phyloP scores from a whole-genome alignment of 192 early-diverging fungal genomes.

The Umbelopsis sp. region DNA sequence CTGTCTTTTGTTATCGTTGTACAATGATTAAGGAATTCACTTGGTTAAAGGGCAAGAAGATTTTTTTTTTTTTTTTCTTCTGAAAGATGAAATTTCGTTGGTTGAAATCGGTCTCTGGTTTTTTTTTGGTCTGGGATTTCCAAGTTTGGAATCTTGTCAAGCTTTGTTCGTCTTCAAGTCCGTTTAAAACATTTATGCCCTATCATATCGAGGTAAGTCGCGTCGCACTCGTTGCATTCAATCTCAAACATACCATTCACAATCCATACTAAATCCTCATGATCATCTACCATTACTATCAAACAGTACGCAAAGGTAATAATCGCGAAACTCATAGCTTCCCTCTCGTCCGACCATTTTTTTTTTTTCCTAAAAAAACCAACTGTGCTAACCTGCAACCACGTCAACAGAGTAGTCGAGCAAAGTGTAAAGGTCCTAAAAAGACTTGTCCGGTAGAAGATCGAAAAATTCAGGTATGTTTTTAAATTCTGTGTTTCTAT shows the following conservation, averaged over 20 bases:
- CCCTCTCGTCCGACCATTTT: not conserved
- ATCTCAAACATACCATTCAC: too few relatives aligned
- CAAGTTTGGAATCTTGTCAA: not conserved
- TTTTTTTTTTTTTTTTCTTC: not conserved
- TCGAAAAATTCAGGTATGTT: slow-evolving; percentile 10
- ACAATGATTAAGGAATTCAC: not conserved
- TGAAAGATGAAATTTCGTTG: not conserved
- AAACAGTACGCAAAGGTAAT: slow-evolving; percentile 3
- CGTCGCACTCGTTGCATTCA: not conserved
- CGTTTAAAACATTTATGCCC: not conserved
- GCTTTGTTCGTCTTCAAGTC: not conserved
- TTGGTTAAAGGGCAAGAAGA: not conserved
- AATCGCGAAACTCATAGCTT: not conserved
- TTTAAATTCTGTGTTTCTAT: not conserved
- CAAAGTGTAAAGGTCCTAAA: slow-evolving; percentile 19
- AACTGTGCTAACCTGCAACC: not conserved
- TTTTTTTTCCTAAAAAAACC: not conserved
- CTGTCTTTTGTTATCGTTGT: not conserved
- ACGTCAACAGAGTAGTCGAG: not conserved
- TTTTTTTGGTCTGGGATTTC: too few relatives aligned
- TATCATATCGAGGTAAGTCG: slow-evolving; percentile 14
- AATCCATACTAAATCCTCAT: too few relatives aligned
- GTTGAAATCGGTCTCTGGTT: too few relatives aligned
- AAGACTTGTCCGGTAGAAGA: slow-evolving; percentile 8
- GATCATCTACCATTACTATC: too few relatives aligned